A percentile compares a stretch with the other conserved stretches of the same genome.
phyloP scores from a whole-genome alignment of 1,139 yeast genomes.

The Scheffersomyces quercinus region DNA sequence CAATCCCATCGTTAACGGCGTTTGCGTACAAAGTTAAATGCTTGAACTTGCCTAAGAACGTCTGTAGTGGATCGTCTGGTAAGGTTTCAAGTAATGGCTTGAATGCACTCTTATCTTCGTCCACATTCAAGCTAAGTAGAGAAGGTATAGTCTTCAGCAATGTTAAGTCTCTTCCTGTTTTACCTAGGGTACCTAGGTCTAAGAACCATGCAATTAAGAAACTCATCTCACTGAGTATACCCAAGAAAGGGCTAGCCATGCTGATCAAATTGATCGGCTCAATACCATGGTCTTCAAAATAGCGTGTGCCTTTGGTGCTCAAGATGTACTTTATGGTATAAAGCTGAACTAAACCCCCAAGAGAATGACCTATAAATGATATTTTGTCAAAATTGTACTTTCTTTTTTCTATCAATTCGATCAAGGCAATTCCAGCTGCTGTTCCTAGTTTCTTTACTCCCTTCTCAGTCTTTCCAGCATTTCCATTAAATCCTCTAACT shows the following conservation, averaged over 20 bases:
- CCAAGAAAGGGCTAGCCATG: constrained; percentile 27
- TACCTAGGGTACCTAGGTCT: constrained; percentile 27
- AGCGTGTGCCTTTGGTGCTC: constrained; percentile 15
- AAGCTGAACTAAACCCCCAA: constrained; percentile 27
- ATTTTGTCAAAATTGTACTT: constrained; percentile 12
- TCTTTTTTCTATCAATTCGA: constrained; percentile 14
- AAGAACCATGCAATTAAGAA: constrained; percentile 24
- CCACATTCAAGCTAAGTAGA: constrained; percentile 8
- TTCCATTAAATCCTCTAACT: constrained; percentile 23
- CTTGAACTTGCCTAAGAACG: constrained; percentile 16
- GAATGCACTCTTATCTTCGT: constrained; percentile 9
- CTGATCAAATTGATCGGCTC: constrained; percentile 22
- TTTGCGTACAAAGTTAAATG: constrained; percentile 26
- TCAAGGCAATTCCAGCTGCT: constrained; percentile 15
- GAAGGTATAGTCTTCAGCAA: constrained; percentile 20
- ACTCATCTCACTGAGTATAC: constrained; percentile 26
- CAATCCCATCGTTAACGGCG: constrained; percentile 29
- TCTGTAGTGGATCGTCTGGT: constrained; percentile 26
- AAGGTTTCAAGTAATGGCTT: constrained; percentile 23
- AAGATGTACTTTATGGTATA: constrained; percentile 25
- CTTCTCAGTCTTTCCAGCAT: constrained; percentile 26
- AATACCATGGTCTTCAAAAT: constrained; percentile 15
- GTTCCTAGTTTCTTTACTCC: constrained; percentile 23
- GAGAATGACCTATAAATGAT: constrained; percentile 26
- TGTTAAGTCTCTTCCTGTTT: constrained; percentile 28